A percentile compares a stretch with the other conserved stretches of the same genome.
phyloP scores from a whole-genome alignment of 1,284 basidiomycete species.

The Melampsora larici-populina region DNA sequence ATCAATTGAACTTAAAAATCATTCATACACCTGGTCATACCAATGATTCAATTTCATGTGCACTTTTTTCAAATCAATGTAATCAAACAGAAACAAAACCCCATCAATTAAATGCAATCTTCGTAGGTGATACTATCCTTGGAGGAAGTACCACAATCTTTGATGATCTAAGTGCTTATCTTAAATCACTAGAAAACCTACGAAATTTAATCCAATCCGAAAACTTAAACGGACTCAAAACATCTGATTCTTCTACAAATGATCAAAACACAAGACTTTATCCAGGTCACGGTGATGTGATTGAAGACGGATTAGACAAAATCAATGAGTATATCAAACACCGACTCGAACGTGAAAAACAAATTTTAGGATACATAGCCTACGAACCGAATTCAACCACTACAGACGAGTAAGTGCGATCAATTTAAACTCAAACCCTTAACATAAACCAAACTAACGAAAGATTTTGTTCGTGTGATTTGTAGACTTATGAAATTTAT shows the following conservation, averaged over 20 bases:
- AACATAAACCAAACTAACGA: no score
- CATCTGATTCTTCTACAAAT: slow-evolving; percentile 46
- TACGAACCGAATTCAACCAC: slow-evolving; percentile 51
- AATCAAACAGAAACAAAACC: slow-evolving; percentile 46
- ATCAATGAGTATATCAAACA: slow-evolving; percentile 76
- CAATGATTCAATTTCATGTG: slow-evolving; percentile 68
- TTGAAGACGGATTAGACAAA: slow-evolving; percentile 60
- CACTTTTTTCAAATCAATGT: slow-evolving; percentile 11
- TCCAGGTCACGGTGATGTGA: slow-evolving; percentile 81
- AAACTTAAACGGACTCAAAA: slow-evolving; percentile 50
- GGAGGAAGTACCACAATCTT: slow-evolving; percentile 89
- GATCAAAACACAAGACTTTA: slow-evolving; percentile 60
- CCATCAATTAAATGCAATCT: slow-evolving; percentile 63
- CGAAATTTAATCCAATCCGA: slow-evolving; percentile 55
- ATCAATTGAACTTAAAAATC: slow-evolving; percentile 62
- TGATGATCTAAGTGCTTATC: slow-evolving; percentile 73
- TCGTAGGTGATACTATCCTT: slow-evolving; percentile 86
- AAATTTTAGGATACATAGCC: slow-evolving; percentile 66
- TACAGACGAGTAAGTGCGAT: no score
- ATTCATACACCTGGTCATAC: slow-evolving; percentile 90
- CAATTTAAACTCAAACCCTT: no score
- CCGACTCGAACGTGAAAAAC: slow-evolving; percentile 73
- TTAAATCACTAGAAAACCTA: slow-evolving; percentile 67
- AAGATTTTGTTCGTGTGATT: no score
- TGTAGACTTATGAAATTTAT: slow-evolving; percentile 46